These are phyloP conservation scores for Xylaria flabelliformis DNA, from an alignment of 495 filamentous ascomycete genomes.

Conservation along the genomic window DNA sequence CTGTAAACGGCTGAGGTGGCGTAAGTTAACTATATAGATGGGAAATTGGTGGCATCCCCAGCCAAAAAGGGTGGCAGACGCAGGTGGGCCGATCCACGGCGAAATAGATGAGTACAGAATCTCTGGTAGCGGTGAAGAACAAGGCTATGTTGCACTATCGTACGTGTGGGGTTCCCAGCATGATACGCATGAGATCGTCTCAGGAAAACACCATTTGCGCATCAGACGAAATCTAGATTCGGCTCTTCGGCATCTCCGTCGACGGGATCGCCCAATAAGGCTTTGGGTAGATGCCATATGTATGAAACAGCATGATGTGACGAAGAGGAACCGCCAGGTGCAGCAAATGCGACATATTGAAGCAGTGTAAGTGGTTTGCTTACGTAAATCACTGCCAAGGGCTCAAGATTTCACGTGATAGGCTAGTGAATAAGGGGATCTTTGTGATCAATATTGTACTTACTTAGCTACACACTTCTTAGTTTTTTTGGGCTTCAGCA, in stretches of 20 bases:
- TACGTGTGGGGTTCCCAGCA: not conserved
- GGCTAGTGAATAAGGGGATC: too few species aligned
- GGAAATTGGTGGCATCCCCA: too few species aligned
- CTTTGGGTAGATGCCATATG: constrained; percentile 30
- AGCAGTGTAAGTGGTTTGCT: too few species aligned
- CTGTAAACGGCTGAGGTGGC: too few species aligned
- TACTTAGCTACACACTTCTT: too few species aligned
- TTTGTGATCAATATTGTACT: too few species aligned
- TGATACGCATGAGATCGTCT: not conserved
- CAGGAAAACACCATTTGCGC: not conserved
- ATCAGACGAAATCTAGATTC: not conserved
- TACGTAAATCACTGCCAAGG: too few species aligned
- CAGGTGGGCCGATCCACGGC: too few species aligned
- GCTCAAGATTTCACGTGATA: too few species aligned
- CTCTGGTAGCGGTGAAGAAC: not conserved
- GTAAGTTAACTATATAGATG: too few species aligned
- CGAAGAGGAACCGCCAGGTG: constrained; percentile 27
- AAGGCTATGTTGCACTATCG: not conserved
- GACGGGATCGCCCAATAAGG: not conserved
- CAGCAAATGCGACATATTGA: constrained; percentile 23
- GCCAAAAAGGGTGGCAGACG: too few species aligned
- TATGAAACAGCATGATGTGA: constrained; percentile 29
- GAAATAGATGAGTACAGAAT: not conserved
- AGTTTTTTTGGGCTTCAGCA: too few species aligned
- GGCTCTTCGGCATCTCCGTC: not conserved